These are phyloP conservation scores for Phalaenopsis aphrodite DNA, from an alignment of 106 monocot genomes.

Conservation along the genomic window DNA sequence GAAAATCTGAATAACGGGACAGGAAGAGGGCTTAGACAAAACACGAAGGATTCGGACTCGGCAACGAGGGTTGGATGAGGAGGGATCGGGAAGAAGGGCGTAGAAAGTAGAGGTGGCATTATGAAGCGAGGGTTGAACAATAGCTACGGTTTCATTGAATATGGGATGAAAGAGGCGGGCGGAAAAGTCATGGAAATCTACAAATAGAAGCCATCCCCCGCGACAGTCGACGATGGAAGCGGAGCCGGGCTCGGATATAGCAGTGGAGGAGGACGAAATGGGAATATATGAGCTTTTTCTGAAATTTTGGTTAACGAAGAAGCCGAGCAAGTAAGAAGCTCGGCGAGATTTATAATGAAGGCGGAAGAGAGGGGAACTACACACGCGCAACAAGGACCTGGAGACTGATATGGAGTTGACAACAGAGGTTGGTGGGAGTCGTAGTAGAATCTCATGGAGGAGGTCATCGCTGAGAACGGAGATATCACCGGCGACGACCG, in stretches of 20 bases:
- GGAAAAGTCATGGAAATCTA: not conserved
- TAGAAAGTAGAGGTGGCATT: not conserved
- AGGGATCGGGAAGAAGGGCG: constrained; percentile 2
- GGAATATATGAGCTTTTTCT: not conserved
- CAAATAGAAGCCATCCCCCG: constrained; percentile 2
- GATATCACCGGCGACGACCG: too few relatives aligned
- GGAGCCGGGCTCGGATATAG: not conserved
- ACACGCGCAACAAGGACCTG: not conserved
- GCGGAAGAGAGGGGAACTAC: not conserved
- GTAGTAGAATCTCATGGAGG: not conserved
- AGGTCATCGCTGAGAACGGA: too few relatives aligned
- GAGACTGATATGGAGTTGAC: not conserved
- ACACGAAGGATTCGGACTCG: not conserved
- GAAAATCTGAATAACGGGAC: not conserved
- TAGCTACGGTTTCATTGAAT: not conserved
- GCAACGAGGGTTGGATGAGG: not conserved
- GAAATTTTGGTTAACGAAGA: not conserved
- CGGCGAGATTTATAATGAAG: not conserved
- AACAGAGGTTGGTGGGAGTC: not conserved
- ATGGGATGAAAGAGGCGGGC: constrained; percentile 2
- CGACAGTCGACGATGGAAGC: constrained; percentile 4
- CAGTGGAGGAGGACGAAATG: not conserved
- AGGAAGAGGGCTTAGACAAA: not conserved
- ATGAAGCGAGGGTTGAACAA: not conserved
- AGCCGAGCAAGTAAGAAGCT: not conserved